Conservation (phyloP, 768 basidiomycete species). For the Dacryopinax spathularia region DNA sequence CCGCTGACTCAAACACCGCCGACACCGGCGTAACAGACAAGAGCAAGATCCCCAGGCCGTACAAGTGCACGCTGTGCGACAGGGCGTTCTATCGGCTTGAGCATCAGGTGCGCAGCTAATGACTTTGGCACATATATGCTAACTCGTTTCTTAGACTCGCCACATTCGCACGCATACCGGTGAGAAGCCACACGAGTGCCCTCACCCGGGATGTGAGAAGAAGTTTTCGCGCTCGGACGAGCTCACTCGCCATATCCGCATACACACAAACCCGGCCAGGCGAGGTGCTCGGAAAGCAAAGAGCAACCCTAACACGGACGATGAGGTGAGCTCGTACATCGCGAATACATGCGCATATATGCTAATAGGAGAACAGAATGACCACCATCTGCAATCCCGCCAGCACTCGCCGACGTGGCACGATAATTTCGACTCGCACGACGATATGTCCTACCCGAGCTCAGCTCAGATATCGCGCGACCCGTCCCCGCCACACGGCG, state of each 20-base stretch:
- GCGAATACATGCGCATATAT: constrained; percentile 3
- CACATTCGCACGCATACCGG: constrained; percentile 98
- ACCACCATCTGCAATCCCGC: constrained; percentile 16
- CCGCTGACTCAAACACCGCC: constrained; percentile 9
- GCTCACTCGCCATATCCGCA: constrained; percentile 87
- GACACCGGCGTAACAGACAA: constrained; percentile 29
- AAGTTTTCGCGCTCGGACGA: constrained; percentile 98
- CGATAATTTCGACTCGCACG: neutral
- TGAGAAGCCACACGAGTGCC: constrained; percentile 92
- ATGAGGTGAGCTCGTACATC: constrained; percentile 43
- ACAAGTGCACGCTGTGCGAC: constrained; percentile 94
- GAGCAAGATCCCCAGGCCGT: constrained; percentile 53
- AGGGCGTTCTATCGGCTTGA: constrained; percentile 93
- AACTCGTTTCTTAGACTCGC: constrained; percentile 48
- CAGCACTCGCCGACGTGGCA: constrained; percentile 20
- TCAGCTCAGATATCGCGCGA: constrained; percentile 7
- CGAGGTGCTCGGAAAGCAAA: constrained; percentile 44
- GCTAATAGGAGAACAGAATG: constrained; percentile 5
- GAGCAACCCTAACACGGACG: constrained; percentile 30
- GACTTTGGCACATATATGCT: constrained; percentile 3
- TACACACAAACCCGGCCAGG: constrained; percentile 36
- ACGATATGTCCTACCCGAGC: neutral
- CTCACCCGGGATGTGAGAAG: constrained; percentile 89
- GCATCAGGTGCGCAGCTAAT: constrained; percentile 56
- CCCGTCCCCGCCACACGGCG: constrained; percentile 7